Conservation (phyloP, 768 basidiomycete genomes). For the Daedaleopsis sinensis region DNA sequence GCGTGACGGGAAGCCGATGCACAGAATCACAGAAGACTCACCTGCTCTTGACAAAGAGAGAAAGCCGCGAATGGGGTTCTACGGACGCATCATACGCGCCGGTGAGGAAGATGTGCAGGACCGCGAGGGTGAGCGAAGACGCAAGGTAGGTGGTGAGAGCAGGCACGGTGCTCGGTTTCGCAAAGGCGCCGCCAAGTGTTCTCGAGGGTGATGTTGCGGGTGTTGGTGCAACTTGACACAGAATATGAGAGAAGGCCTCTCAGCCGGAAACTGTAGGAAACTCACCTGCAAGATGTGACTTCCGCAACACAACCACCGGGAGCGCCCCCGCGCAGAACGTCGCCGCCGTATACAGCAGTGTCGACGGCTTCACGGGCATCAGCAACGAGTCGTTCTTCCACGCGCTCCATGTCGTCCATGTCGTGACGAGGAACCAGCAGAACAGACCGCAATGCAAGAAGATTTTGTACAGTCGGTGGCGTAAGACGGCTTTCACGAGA, state of each 20-base stretch:
- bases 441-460: conserved; percentile 43
- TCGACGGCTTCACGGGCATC: conserved; percentile 38
- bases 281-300: conserved; percentile 62
- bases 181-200: conserved; percentile 47
- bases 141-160: conserved; percentile 49
- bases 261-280: conserved; percentile 5
- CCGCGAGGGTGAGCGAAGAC: conserved; percentile 48
- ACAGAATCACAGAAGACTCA: conserved; percentile 30
- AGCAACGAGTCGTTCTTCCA: conserved; percentile 43
- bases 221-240: conserved; percentile 50
- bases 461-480: conserved; percentile 55
- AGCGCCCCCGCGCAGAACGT: conserved; percentile 57
- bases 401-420: conserved; percentile 48
- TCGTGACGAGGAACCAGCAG: conserved; percentile 45
- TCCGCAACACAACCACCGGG: conserved; percentile 60
- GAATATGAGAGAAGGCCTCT: too few relatives aligned
- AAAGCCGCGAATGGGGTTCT: conserved; percentile 45
- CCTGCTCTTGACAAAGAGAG: conserved; percentile 71
- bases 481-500: conserved; percentile 61
- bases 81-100: conserved; percentile 35
- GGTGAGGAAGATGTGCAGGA: conserved; percentile 45
- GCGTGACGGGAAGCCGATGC: too few relatives aligned
- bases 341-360: conserved; percentile 42
- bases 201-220: conserved; percentile 55
- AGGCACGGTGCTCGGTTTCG: conserved; percentile 49